Conservation (phyloP, 2,329 filamentous ascomycete genomes). For the Trichoderma koningiopsis region DNA sequence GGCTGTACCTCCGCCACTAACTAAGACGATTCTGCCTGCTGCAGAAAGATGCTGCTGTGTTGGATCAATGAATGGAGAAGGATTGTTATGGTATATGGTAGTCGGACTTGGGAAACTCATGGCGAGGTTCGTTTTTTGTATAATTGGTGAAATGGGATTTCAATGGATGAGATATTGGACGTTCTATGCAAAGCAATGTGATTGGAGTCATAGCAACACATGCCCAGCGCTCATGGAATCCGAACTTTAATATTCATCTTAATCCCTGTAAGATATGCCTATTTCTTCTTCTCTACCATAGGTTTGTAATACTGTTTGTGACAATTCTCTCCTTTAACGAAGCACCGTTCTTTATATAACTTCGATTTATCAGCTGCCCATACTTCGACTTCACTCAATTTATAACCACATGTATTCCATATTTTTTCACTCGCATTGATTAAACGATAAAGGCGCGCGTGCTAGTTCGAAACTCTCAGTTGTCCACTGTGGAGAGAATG, state of each 20-base stretch:
- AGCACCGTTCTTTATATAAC: too few relatives aligned
- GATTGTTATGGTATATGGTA: neutral
- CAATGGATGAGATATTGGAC: too few relatives aligned
- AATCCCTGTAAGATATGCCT: too few relatives aligned
- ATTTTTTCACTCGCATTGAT: neutral
- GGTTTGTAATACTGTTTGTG: neutral
- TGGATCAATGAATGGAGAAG: neutral
- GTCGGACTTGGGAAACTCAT: constrained; percentile 8
- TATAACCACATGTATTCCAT: neutral
- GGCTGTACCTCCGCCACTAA: neutral
- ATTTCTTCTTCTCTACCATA: too few relatives aligned
- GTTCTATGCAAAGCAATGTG: neutral
- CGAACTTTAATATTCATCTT: neutral
- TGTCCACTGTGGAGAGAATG: neutral
- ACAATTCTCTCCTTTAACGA: too few relatives aligned
- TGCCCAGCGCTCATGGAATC: neutral
- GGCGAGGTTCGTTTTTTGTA: neutral
- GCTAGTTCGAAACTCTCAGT: neutral
- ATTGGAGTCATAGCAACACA: neutral
- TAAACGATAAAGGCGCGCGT: neutral
- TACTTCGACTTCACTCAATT: neutral
- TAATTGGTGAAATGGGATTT: neutral
- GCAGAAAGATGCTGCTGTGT: constrained; percentile 10
- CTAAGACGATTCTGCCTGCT: neutral
- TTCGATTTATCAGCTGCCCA: neutral